Percentiles rank a stretch among this genome's conserved stretches.
These are phyloP conservation scores for Coffea humblotiana DNA, from an alignment of 305 asterid species.

Conservation along the genomic window DNA sequence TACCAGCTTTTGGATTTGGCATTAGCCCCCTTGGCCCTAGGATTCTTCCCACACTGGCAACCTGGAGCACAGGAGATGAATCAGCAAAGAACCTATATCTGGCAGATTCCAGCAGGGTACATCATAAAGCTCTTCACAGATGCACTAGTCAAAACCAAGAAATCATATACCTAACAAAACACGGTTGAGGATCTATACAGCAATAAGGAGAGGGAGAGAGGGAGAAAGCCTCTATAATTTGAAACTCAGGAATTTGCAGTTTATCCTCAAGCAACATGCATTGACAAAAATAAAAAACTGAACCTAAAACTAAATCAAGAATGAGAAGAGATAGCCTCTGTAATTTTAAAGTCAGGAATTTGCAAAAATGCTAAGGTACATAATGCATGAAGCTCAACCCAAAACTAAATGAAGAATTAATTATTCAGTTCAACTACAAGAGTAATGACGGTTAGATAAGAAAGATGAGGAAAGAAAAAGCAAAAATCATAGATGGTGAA, in stretches of 20 bases:
- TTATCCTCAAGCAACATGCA: background rate
- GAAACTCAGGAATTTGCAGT: background rate
- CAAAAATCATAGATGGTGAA: background rate
- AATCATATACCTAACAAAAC: background rate
- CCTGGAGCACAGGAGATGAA: slow-evolving; percentile 46
- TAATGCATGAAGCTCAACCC: no score
- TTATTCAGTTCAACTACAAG: background rate
- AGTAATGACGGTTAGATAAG: background rate
- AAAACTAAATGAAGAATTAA: background rate
- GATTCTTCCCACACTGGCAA: slow-evolving; percentile 84
- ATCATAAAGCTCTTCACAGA: background rate
- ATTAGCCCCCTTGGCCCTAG: slow-evolving; percentile 94
- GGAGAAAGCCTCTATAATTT: background rate
- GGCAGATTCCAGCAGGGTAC: background rate
- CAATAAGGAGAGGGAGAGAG: background rate
- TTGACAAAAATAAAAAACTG: no score
- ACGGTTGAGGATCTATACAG: background rate
- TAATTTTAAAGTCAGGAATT: no score
- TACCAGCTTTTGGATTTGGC: slow-evolving; percentile 99
- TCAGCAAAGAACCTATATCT: slow-evolving; percentile 10
- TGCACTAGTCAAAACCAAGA: background rate
- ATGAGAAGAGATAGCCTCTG: no score
- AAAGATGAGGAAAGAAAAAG: background rate
- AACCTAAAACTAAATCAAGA: no score
- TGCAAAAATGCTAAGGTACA: no score